Percentiles rank a stretch among this genome's conserved stretches.
Evolutionary conservation across 345 rosid species (phyloP).

Genomic region (Luvunga scandens): DNA sequence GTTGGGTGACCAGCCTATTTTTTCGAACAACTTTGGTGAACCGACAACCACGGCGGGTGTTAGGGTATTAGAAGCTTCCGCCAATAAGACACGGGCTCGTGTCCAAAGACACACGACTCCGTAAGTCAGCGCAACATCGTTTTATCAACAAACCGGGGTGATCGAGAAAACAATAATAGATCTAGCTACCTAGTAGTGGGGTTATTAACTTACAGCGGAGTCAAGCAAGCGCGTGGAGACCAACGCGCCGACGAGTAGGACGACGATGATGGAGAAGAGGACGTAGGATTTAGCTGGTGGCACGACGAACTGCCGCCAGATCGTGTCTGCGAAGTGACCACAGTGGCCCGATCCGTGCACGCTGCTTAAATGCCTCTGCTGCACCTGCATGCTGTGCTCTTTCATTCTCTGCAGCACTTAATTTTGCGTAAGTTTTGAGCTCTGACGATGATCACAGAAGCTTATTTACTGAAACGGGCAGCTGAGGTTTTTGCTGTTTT

Average conservation of each 20-base stretch:
- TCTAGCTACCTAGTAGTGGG: too few relatives aligned
- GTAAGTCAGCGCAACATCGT: background rate
- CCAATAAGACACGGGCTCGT: background rate
- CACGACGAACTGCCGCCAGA: constrained; percentile 35
- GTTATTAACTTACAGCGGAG: constrained; percentile 38
- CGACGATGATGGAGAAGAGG: constrained; percentile 35
- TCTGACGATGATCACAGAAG: background rate
- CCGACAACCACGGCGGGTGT: constrained; percentile 16
- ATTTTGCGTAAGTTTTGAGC: background rate
- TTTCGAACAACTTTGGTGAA: background rate
- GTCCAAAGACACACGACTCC: background rate
- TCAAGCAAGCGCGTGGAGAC: constrained; percentile 63
- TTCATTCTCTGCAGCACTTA: constrained; percentile 5
- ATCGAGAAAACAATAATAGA: background rate
- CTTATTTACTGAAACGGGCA: background rate
- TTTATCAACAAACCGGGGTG: background rate
- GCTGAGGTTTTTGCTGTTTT: background rate
- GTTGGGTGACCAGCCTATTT: background rate
- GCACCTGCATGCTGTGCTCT: constrained; percentile 13
- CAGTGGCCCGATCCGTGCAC: constrained; percentile 34
- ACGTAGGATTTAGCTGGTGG: constrained; percentile 42
- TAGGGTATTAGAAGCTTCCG: background rate
- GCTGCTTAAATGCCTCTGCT: background rate
- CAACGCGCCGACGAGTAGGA: constrained; percentile 69
- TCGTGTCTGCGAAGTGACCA: constrained; percentile 33